Conservation (phyloP, 495 filamentous ascomycete species). For the Aspergillus conjunctus region DNA sequence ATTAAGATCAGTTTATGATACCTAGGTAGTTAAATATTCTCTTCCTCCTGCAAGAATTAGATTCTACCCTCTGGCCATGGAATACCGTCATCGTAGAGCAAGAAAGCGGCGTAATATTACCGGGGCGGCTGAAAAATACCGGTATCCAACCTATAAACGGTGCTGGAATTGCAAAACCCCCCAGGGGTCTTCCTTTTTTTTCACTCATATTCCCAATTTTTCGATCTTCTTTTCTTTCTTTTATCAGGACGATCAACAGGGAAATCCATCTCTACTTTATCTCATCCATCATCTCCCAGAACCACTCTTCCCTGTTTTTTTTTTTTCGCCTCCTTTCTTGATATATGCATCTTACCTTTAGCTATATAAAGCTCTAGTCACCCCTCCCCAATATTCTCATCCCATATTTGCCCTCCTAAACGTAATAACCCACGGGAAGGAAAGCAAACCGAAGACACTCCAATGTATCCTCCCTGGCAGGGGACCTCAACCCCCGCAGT, state of each 20-base stretch:
- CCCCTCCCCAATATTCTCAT: background rate
- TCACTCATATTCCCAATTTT: constrained; percentile 5
- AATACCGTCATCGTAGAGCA: too few species aligned
- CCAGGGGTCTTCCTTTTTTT: constrained; percentile 18
- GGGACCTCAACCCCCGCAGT: constrained; percentile 13
- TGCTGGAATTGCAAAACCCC: constrained; percentile 28
- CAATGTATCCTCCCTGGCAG: constrained; percentile 33
- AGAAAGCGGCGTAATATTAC: constrained; percentile 4
- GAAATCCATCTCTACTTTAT: background rate
- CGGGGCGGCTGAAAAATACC: constrained; percentile 21
- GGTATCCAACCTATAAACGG: background rate
- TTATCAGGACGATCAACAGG: constrained; percentile 4
- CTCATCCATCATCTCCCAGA: background rate
- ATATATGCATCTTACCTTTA: background rate
- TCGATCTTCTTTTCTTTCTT: constrained; percentile 1
- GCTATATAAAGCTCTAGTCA: background rate
- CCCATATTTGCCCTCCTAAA: background rate
- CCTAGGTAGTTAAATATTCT: background rate
- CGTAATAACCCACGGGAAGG: background rate
- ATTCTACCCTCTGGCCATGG: too few species aligned
- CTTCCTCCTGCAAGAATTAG: background rate
- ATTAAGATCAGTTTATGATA: background rate
- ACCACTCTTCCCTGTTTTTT: background rate
- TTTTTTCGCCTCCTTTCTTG: background rate
- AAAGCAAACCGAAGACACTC: background rate